These are phyloP conservation scores for Skeletonema marinoi DNA, from an alignment of 108 stramenopile species.

Conservation along the genomic window DNA sequence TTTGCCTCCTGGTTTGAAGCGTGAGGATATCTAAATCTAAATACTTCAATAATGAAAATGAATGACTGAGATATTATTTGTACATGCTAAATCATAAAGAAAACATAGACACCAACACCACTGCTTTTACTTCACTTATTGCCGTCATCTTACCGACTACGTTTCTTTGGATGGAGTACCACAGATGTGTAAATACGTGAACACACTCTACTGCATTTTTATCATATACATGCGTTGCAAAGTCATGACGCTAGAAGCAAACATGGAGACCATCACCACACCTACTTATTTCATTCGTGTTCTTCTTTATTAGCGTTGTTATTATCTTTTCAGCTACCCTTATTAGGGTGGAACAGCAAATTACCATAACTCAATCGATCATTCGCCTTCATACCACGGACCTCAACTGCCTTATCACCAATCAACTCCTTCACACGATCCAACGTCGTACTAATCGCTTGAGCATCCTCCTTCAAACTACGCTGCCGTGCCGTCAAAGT, in stretches of 20 bases:
- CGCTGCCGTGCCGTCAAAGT: constrained; percentile 55
- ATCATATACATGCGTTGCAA: not conserved
- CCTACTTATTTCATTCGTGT: not conserved
- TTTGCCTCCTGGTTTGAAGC: constrained; percentile 93
- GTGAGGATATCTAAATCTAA: constrained; percentile 86
- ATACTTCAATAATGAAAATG: constrained; percentile 8
- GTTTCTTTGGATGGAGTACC: constrained; percentile 27
- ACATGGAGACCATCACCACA: not conserved
- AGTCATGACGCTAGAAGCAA: not conserved
- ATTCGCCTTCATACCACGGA: constrained; percentile 41
- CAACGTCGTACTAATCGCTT: constrained; percentile 55
- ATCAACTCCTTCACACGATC: constrained; percentile 50
- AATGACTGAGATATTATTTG: not conserved
- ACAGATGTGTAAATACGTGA: too few relatives aligned
- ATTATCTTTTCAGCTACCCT: constrained; percentile 6
- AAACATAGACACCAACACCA: not conserved
- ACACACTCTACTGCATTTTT: too few relatives aligned
- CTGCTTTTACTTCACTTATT: not conserved
- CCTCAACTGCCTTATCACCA: constrained; percentile 53
- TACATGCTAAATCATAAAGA: not conserved
- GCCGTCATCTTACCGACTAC: not conserved
- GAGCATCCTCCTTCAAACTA: constrained; percentile 43
- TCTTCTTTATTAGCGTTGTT: not conserved
- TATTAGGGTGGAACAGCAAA: constrained; percentile 40
- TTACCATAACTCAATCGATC: constrained; percentile 26